A percentile compares a stretch with the other conserved stretches of the same genome.
phyloP scores from a whole-genome alignment of 192 early-diverging fungal species.

The Jimgerdemannia flammicorona region DNA sequence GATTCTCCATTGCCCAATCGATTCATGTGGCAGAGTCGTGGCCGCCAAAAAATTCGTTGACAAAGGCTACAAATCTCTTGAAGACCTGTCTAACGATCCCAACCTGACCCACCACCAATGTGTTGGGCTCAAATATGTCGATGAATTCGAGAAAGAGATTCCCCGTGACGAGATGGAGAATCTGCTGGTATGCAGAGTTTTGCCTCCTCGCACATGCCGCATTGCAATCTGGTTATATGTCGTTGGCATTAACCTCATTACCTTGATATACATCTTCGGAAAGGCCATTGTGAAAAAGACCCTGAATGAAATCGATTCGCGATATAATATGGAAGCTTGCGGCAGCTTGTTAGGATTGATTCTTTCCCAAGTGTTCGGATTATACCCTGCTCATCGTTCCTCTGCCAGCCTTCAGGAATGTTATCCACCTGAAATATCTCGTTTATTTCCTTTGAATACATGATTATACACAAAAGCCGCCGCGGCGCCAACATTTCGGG shows the following conservation, averaged over 20 bases:
- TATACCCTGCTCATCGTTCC: not conserved
- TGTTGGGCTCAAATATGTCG: conserved; percentile 1
- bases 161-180: conserved; percentile 1
- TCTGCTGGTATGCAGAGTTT: conserved; percentile 1
- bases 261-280: conserved; percentile 1
- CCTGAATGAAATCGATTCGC: not conserved
- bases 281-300: not conserved
- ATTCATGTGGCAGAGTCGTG: not conserved
- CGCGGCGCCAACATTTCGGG: not conserved
- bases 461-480: not conserved
- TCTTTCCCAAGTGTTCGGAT: not conserved
- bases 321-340: conserved; percentile 7
- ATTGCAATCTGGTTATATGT: not conserved
- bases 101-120: not conserved
- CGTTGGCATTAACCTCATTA: not conserved
- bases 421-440: too few species aligned
- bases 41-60: conserved; percentile 8
- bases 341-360: conserved; percentile 12
- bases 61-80: conserved; percentile 17
- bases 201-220: not conserved
- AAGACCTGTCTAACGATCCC: conserved; percentile 7
- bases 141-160: conserved; percentile 12
- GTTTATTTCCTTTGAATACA: too few species aligned
- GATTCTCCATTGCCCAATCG: too few species aligned
- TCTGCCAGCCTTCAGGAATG: not conserved